Evolutionary conservation across 176 grass and related monocot species (phyloP), one percentile per base, ranked within the genome.

Genomic region (Musa acuminata): DNA sequence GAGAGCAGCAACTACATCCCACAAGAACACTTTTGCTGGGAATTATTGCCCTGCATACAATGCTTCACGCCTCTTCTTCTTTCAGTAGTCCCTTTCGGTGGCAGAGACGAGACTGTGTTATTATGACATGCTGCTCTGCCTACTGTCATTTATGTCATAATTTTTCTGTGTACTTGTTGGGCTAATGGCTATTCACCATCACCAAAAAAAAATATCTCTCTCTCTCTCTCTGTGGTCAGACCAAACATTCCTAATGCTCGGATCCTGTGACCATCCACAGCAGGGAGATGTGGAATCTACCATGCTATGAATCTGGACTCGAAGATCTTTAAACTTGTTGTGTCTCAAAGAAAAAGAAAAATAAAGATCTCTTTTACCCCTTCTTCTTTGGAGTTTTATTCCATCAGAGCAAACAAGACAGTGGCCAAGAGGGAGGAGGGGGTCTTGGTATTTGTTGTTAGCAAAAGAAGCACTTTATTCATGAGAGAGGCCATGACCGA

Each of bases 1-100:
- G 69, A 87, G 84, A 12, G 63, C 84, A 74, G 75, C 78, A 84
- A 66, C 86, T 81, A 85, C 82, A 76, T 62, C 76, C 80, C 74
- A 88, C 53, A 70, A 81, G 71, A 52, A 71, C 82, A 72, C 85
- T 96, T 87, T 83, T 87, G 78, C 80, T 80, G 25, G 67, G 54
- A 82, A 72, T 58, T 69, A 27, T 60, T 82, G 62, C 88, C 69
- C 17, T 29, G 78, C 67, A 64, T 63, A 5, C 29, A 35, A 71
- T 71, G 55, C 63, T 75, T 76, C 43, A 72, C 62, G 76, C 72
- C 52, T 71, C 65, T 65, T 80, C 71, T 52, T 74, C 62, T 65
- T 64, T 85, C 83, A 80, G 13, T 49, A 75, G 83, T 85, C 83
- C 17, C 72, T 85, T 81, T 85, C 83, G 9, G 25, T 65, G 43